Base-by-base conservation (phyloP, 176 grass and related monocot species). In the Cenchrus fungigraminus region DNA sequence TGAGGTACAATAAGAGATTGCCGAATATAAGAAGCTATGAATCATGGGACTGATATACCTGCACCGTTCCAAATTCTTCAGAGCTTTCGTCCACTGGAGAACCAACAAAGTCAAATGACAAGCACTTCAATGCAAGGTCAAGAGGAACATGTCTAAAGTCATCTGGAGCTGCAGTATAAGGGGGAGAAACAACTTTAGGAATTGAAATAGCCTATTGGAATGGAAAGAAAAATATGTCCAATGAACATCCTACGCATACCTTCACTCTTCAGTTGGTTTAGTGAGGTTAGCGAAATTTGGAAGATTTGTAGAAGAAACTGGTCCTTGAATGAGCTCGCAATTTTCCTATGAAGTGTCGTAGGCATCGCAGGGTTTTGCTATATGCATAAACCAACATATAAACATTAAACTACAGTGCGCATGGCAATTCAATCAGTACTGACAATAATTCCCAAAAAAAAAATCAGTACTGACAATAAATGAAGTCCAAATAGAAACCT, bases 31-130 rank as follows among this genome's bases (percentile, higher is more conserved):
- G 25, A 86, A 86, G 67, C 14, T 73, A 88, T 71, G 11, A 88
- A 74, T 65, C 66, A 67, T 72, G 56, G 40, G 73, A 76, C 43
- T 46, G 66, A 77, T 79, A 87, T 90, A 94, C 97, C 94, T 99
- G 97, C 15, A 99, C 94, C 7, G 97, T 94, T 73, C 97, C 97
- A 92, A 99, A 99, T 79, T 99, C 97, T 73, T 99, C 97, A 72
- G 97, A 99, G 76, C 97, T 99, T 95, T 99, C 97, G 65, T 99
- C 97, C 72, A 99, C 84, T 52, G 97, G 92, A 85, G 92, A 96
- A 74, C 97, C 97, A 86, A 97, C 90, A 83, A 99, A 99, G 70
- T 99, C 97, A 83, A 91, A 99, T 79, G 97, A 99, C 87, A 99
- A 92, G 84, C 97, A 99, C 86, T 84, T 94, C 82, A 99, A 86